Percentiles rank a stretch among this genome's conserved stretches.
These are phyloP conservation scores for Leccinum variicolor DNA, from an alignment of 768 basidiomycete species.

Conservation along the genomic window DNA sequence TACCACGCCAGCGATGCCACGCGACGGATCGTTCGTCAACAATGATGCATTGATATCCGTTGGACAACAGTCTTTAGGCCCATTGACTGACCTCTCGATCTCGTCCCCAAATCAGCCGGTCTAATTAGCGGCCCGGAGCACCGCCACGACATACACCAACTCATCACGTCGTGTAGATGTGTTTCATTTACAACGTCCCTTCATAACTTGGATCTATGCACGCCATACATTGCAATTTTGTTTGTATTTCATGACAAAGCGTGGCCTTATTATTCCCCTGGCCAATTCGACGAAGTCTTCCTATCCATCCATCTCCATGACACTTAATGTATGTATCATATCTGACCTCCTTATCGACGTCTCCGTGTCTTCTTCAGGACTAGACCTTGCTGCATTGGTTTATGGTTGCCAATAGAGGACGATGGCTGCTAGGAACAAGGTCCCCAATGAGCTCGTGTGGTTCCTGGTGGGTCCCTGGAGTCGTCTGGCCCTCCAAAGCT, in stretches of 20 bases:
- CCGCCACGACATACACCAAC: constrained; percentile 6
- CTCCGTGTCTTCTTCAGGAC: background rate
- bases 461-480: background rate
- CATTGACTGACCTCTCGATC: background rate
- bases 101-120: background rate
- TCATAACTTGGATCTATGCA: background rate
- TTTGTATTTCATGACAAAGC: background rate
- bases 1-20: background rate
- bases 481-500: background rate
- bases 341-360: constrained; percentile 3
- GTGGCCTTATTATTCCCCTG: background rate
- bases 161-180: constrained; percentile 3
- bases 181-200: background rate
- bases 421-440: background rate
- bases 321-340: background rate
- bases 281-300: background rate
- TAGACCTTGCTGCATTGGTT: background rate
- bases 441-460: background rate
- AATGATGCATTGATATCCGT: background rate
- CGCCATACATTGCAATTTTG: background rate
- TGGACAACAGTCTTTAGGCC: background rate
- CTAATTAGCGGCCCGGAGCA: constrained; percentile 4
- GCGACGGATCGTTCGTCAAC: background rate
- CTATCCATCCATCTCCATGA: background rate
- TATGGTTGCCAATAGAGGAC: background rate